These are phyloP conservation scores for Pseudopyricularia javanii DNA, from an alignment of 2,329 filamentous ascomycete genomes.

Conservation along the genomic window DNA sequence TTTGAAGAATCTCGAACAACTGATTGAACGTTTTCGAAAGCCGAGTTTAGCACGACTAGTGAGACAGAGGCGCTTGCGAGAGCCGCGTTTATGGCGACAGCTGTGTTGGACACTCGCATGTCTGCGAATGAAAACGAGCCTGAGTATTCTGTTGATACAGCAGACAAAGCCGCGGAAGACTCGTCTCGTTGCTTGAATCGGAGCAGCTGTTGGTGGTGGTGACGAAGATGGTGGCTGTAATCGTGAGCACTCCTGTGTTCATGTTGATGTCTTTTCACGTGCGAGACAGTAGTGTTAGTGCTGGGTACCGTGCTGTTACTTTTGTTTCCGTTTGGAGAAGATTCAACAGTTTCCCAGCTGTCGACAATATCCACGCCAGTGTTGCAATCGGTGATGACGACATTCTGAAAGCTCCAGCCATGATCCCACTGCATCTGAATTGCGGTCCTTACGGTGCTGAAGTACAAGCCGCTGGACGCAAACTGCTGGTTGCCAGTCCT, in stretches of 20 bases:
- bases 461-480: conserved; percentile 5
- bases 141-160: no score
- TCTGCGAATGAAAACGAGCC: neutral
- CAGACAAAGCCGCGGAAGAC: no score
- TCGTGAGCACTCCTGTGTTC: neutral
- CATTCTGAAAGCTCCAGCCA: conserved; percentile 4
- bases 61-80: no score
- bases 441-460: conserved; percentile 5
- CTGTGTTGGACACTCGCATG: neutral
- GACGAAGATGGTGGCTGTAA: neutral
- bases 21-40: no score
- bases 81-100: neutral
- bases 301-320: neutral
- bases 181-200: neutral
- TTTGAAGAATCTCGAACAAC: no score
- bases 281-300: neutral
- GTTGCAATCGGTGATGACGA: conserved; percentile 14
- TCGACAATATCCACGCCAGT: conserved; percentile 45
- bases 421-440: conserved; percentile 3
- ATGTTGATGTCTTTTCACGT: neutral
- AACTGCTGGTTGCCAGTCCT: conserved; percentile 13
- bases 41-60: no score
- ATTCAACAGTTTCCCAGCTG: neutral
- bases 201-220: neutral
- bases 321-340: neutral